Base-by-base conservation (phyloP, 2,329 filamentous ascomycete genomes). In the Sarocladium oryzae region DNA sequence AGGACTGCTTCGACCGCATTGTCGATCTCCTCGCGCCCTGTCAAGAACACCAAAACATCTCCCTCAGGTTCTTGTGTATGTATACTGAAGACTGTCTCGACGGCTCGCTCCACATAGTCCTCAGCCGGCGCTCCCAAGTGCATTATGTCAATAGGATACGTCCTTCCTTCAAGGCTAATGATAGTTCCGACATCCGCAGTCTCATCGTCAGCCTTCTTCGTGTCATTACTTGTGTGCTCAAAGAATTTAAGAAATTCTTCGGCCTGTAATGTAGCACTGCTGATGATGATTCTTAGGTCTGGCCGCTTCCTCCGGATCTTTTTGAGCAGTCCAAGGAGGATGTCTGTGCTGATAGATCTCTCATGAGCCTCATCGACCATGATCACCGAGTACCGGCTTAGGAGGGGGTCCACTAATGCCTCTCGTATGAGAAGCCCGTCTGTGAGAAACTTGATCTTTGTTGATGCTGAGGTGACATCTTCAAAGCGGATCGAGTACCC, bases 361-460 rank as follows among this genome's bases (percentile, higher is more conserved):
- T 97, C 92, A 64, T 99, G 93, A 6, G 92, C 93, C 69, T 97
- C 92, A 63, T 99, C 93, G 7, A 99, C 87, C 89, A 99, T 96
- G 60, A 99, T 89, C 40, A 96, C 86, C 0, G 90, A 95, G 65
- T 99, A 99, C 10, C 89, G 81, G 18, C 88, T 93, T 32, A 99
- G 71, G 3, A 97, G 71, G 11, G 93, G 93, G 66, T 99, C 93
- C 3, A 96, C 88, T 4, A 99, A 77, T 24, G 92, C 93, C 69
- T 99, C 93, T 60, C 92, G 78, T 50, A 99, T 82, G 28, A 99
- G 77, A 46, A 99, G 75, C 0, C 92, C 92, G 70, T 99, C 93
- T 1, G 92, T 99, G 56, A 97, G 72, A 63, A 97, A 97, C 65
- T 99, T 96, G 71, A 99, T 92, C 50, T 82, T 82, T 1, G 93